Percentiles rank a stretch among this genome's conserved stretches.
Evolutionary conservation across 176 grass and related monocot genomes (phyloP).

Genomic region (Juncus effusus): DNA sequence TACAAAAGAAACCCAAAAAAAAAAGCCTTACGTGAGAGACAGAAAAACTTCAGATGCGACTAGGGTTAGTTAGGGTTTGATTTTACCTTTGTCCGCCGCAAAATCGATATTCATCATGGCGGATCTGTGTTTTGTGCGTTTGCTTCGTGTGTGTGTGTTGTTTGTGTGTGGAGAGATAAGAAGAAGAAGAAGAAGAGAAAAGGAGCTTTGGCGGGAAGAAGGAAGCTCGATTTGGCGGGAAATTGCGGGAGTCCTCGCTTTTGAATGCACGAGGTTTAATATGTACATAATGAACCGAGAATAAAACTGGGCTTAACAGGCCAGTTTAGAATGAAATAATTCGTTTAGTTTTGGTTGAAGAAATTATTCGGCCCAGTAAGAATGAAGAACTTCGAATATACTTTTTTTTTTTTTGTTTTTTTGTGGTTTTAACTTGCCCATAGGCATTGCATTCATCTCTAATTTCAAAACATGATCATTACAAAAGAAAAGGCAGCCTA

Average conservation of each 20-base stretch:
- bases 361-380: too few relatives aligned
- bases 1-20: slow-evolving; percentile 24
- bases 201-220: slow-evolving; percentile 28
- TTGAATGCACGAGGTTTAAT: too few relatives aligned
- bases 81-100: slow-evolving; percentile 62
- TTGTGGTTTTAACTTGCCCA: too few relatives aligned
- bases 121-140: neutral
- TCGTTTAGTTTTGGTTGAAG: too few relatives aligned
- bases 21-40: neutral
- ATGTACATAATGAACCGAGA: too few relatives aligned
- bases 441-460: too few relatives aligned
- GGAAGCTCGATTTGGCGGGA: slow-evolving; percentile 30
- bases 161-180: neutral
- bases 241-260: neutral
- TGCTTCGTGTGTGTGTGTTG: neutral
- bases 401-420: too few relatives aligned
- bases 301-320: too few relatives aligned
- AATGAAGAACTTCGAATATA: too few relatives aligned
- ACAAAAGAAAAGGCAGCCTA: too few relatives aligned
- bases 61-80: neutral
- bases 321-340: too few relatives aligned
- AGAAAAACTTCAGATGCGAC: slow-evolving; percentile 5
- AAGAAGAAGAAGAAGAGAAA: neutral
- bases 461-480: too few relatives aligned
- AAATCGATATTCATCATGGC: slow-evolving; percentile 59